Evolutionary conservation across 1,139 yeast species (phyloP), one percentile per base, ranked within the genome.

Genomic region (Candida smagusa): DNA sequence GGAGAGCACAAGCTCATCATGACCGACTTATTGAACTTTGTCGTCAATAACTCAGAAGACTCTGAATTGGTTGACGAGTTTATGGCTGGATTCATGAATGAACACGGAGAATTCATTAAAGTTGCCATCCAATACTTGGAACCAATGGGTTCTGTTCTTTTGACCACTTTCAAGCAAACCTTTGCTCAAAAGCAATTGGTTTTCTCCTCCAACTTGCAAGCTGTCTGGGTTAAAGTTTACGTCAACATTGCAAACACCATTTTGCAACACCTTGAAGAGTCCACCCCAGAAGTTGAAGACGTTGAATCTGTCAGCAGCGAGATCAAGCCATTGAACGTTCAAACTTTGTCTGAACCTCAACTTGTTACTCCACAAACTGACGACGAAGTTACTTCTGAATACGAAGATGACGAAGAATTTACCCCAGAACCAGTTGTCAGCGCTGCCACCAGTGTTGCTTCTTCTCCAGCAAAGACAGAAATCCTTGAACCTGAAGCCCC

Each of bases 91-190:
- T 70, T 68, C 48, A 57, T 60, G 28, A 48, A 49, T 26, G 72
- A 68, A 39, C 63, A 68, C 47, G 54, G 51, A 12, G 49, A 50
- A 8, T 52, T 68, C 39, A 52, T 61, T 23, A 39, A 44, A 6
- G 49, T 48, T 24, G 62, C 67, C 3, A 49, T 54, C 7, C 42
- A 49, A 16, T 69, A 70, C 49, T 60, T 70, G 46, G 76, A 69
- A 47, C 67, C 71, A 33, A 64, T 71, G 71, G 75, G 76, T 8
- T 48, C 59, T 29, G 61, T 68, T 9, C 55, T 71, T 33, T 59
- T 70, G 30, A 59, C 59, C 40, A 68, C 75, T 7, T 61, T 69
- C 45, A 64, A 63, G 39, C 64, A 64, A 48, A 53, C 63, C 54
- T 58, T 68, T 42, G 70, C 68, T 9, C 48, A 48, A 29, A 63